phyloP scores from a whole-genome alignment of 176 grass and related monocot genomes.

The Canna indica region DNA sequence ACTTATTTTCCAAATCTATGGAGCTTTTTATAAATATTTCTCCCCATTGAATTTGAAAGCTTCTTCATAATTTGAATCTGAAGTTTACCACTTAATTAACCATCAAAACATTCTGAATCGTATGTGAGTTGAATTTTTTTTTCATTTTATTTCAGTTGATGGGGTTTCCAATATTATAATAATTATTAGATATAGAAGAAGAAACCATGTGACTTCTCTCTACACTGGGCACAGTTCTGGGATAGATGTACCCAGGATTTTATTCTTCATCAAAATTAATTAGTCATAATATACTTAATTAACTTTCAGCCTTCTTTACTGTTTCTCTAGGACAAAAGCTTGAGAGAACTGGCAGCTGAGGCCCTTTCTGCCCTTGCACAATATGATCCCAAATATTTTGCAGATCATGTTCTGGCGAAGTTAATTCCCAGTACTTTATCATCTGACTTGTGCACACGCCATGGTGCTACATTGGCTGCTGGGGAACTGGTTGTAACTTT shows the following conservation, averaged over 20 bases:
- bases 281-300: background rate
- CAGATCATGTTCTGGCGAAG: conserved; percentile 55
- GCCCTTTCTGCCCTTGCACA: conserved; percentile 71
- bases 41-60: background rate
- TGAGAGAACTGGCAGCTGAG: conserved; percentile 79
- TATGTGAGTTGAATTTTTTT: too few relatives aligned
- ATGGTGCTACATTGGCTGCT: conserved; percentile 87
- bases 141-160: background rate
- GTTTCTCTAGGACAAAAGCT: conserved; percentile 58
- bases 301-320: background rate
- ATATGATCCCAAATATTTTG: conserved; percentile 75
- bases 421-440: conserved; percentile 83
- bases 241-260: background rate
- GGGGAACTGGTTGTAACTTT: conserved; percentile 65
- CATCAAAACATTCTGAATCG: background rate
- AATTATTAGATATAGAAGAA: background rate
- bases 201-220: background rate
- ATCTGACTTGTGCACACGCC: conserved; percentile 80
- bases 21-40: background rate
- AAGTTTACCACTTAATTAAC: too few relatives aligned
- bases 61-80: too few relatives aligned
- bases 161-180: background rate
- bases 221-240: background rate
- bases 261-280: background rate
- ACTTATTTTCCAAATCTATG: background rate